phyloP scores from a whole-genome alignment of 2,329 filamentous ascomycete genomes.

The Fusarium brachygibbosum region DNA sequence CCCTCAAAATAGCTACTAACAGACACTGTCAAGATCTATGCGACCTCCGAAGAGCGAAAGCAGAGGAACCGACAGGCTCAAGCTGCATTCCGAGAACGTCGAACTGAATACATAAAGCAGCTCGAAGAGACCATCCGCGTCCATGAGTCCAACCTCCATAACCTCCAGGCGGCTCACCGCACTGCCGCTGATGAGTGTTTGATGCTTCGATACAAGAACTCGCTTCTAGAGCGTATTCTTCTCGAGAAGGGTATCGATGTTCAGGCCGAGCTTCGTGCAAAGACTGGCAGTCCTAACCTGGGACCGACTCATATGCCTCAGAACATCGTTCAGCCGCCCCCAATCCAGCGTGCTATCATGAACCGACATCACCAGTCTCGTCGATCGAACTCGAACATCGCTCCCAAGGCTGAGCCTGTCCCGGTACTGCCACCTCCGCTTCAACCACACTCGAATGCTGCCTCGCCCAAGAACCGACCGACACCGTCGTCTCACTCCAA shows the following conservation, averaged over 20 bases:
- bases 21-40: constrained; percentile 80
- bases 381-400: constrained; percentile 79
- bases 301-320: constrained; percentile 76
- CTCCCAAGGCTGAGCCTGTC: constrained; percentile 77
- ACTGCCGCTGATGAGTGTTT: constrained; percentile 95
- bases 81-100: constrained; percentile 94
- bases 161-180: constrained; percentile 92
- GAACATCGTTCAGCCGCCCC: constrained; percentile 78
- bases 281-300: constrained; percentile 87
- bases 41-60: constrained; percentile 97
- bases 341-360: constrained; percentile 83
- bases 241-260: constrained; percentile 99
- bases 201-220: constrained; percentile 99
- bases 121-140: constrained; percentile 97
- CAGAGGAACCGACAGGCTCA: constrained; percentile 97
- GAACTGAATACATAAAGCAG: constrained; percentile 99
- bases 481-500: constrained; percentile 83
- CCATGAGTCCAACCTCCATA: constrained; percentile 94
- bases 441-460: constrained; percentile 68
- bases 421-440: constrained; percentile 61
- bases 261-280: constrained; percentile 92
- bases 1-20: constrained; percentile 37
- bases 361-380: constrained; percentile 83
- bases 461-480: constrained; percentile 79
- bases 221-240: constrained; percentile 91